Evolutionary conservation across 2,329 filamentous ascomycete species (phyloP).

Genomic region (Fusarium sp.): DNA sequence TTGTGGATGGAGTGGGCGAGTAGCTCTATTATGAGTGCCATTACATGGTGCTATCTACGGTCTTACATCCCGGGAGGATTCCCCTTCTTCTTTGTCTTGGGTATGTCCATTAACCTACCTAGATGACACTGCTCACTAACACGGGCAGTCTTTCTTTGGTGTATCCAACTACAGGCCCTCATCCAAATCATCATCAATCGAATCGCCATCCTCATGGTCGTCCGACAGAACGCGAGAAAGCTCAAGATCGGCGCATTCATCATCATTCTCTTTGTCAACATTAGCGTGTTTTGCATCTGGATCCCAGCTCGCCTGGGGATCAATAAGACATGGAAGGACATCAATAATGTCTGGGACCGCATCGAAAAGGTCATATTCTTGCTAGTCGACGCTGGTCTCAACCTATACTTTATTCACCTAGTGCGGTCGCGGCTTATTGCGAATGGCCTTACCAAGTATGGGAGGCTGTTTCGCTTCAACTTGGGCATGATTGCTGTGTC

Average conservation of each 20-base stretch:
- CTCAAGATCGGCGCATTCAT: constrained; percentile 59
- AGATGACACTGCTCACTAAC: not conserved
- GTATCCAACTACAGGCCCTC: constrained; percentile 61
- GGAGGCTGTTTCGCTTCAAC: constrained; percentile 54
- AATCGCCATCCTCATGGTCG: constrained; percentile 60
- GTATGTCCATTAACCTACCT: constrained; percentile 1
- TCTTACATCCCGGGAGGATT: constrained; percentile 42
- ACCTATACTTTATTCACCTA: constrained; percentile 63
- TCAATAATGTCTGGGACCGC: constrained; percentile 66
- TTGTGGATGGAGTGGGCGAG: constrained; percentile 42
- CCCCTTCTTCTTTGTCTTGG: constrained; percentile 38
- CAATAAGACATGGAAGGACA: constrained; percentile 52
- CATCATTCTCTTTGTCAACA: constrained; percentile 61
- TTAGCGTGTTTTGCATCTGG: constrained; percentile 66
- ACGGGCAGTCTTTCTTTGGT: constrained; percentile 49
- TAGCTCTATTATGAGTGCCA: constrained; percentile 42
- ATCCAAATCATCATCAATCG: constrained; percentile 69
- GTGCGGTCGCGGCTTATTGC: constrained; percentile 60
- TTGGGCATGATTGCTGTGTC: constrained; percentile 47
- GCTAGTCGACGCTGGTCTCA: constrained; percentile 61
- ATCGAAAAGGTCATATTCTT: constrained; percentile 65
- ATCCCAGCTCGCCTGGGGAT: constrained; percentile 63
- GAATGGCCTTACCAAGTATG: constrained; percentile 63
- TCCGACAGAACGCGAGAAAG: constrained; percentile 50
- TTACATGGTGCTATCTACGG: constrained; percentile 44